Conservation (phyloP, 73 alveolate genomes). For the Uronychia setigera region DNA sequence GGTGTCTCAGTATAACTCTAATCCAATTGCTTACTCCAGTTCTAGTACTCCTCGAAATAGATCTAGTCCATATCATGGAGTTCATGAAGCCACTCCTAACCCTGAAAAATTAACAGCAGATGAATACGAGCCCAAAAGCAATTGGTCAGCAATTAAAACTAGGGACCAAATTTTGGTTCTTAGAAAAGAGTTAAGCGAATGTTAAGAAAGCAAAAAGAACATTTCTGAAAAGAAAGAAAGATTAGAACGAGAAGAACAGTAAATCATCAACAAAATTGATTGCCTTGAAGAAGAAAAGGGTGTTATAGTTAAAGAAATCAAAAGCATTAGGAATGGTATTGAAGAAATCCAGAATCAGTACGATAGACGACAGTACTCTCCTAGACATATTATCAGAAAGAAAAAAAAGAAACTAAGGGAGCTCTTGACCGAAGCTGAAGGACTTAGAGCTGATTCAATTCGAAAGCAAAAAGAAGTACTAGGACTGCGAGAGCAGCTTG, state of each 20-base stretch:
- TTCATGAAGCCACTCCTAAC: too few species aligned
- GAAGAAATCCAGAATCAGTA: background rate
- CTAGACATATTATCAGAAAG: background rate
- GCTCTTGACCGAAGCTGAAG: background rate
- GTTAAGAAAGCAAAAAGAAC: background rate
- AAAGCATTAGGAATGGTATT: background rate
- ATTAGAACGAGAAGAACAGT: background rate
- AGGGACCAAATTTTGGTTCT: constrained; percentile 7
- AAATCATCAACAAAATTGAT: background rate
- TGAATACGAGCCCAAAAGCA: too few species aligned
- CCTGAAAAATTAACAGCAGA: too few species aligned
- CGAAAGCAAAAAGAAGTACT: background rate
- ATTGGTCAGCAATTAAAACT: background rate
- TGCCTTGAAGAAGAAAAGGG: background rate
- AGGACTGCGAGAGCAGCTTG: background rate
- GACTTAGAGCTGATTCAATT: background rate
- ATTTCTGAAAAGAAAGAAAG: background rate
- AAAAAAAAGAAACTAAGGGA: background rate
- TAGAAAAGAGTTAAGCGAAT: background rate
- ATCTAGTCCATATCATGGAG: too few species aligned
- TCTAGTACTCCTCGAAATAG: too few species aligned
- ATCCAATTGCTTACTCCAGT: too few species aligned
- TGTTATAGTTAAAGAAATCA: background rate
- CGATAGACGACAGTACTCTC: background rate
- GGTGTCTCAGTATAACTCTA: too few species aligned